Percentiles rank a stretch among this genome's conserved stretches.
These are phyloP conservation scores for Vitis hybrid DNA, from an alignment of 177 flowering plant genomes.

Conservation along the genomic window DNA sequence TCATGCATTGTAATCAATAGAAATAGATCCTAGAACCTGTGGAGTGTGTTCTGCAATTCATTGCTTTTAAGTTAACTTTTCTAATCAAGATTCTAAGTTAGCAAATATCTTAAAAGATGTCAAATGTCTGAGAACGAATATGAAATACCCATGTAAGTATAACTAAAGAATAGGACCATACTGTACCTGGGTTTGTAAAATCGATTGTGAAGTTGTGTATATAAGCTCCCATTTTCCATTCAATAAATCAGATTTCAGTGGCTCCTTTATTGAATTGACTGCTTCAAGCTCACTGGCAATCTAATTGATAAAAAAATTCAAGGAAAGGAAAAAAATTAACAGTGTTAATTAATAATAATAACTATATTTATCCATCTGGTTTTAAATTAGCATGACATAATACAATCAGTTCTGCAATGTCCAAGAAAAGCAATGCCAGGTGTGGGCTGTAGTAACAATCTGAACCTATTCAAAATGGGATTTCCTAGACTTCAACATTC, in stretches of 20 bases:
- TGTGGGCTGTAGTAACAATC: neutral
- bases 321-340: neutral
- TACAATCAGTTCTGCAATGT: neutral
- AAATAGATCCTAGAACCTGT: no score
- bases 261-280: slow-evolving; percentile 61
- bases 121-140: neutral
- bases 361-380: neutral
- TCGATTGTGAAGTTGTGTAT: slow-evolving; percentile 85
- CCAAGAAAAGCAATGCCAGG: neutral
- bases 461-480: neutral
- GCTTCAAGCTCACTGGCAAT: slow-evolving; percentile 76
- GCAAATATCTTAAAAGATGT: neutral
- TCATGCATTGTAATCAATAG: no score
- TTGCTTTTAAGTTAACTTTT: no score
- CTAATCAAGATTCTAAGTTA: no score
- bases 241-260: slow-evolving; percentile 74
- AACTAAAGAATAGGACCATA: neutral
- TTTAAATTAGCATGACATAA: neutral
- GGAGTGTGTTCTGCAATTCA: no score
- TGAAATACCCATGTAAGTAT: neutral
- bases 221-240: slow-evolving; percentile 95
- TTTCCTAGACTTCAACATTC: neutral
- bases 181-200: slow-evolving; percentile 67
- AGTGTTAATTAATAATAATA: neutral
- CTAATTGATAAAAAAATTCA: slow-evolving; percentile 34